Evolutionary conservation across 2,329 filamentous ascomycete species (phyloP).

Genomic region (Fusarium praegraminearum): DNA sequence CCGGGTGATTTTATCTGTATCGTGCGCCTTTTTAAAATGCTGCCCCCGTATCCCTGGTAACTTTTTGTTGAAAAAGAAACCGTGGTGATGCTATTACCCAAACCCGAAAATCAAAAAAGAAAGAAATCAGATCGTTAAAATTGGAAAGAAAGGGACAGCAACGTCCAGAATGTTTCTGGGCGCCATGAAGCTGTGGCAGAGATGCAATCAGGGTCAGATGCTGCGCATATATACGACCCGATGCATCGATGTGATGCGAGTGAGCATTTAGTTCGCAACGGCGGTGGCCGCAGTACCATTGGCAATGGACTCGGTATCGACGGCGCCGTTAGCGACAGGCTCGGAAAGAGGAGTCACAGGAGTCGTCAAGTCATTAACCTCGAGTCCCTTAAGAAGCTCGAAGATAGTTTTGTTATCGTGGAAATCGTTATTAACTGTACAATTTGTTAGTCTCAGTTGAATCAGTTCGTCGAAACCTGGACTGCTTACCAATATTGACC

Average conservation of each 20-base stretch:
- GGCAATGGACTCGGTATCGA: slow-evolving; percentile 16
- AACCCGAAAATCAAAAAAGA: slow-evolving; percentile 23
- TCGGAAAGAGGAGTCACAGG: slow-evolving; percentile 47
- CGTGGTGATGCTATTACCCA: slow-evolving; percentile 46
- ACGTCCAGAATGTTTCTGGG: slow-evolving; percentile 32
- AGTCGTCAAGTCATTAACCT: slow-evolving; percentile 72
- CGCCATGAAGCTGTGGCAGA: slow-evolving; percentile 23
- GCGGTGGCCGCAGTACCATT: slow-evolving; percentile 25
- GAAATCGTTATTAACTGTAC: slow-evolving; percentile 95
- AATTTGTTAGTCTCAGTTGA: slow-evolving; percentile 7
- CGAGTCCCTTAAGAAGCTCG: slow-evolving; percentile 82
- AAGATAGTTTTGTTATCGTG: slow-evolving; percentile 86
- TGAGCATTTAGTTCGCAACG: slow-evolving; percentile 33
- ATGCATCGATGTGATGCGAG: background rate
- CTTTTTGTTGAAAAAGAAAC: slow-evolving; percentile 60
- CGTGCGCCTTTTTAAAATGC: slow-evolving; percentile 46
- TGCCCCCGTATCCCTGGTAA: slow-evolving; percentile 50
- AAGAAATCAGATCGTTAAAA: slow-evolving; percentile 18
- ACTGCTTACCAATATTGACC: slow-evolving; percentile 86
- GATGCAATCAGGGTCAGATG: slow-evolving; percentile 16
- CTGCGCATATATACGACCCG: slow-evolving; percentile 3
- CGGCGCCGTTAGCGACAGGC: slow-evolving; percentile 31
- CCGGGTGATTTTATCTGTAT: slow-evolving; percentile 43
- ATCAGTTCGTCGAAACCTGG: slow-evolving; percentile 11
- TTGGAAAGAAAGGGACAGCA: slow-evolving; percentile 37